Percentiles rank a stretch among this genome's conserved stretches.
Conservation (phyloP, 192 early-diverging fungal species). For the Coemansia sp. region DNA sequence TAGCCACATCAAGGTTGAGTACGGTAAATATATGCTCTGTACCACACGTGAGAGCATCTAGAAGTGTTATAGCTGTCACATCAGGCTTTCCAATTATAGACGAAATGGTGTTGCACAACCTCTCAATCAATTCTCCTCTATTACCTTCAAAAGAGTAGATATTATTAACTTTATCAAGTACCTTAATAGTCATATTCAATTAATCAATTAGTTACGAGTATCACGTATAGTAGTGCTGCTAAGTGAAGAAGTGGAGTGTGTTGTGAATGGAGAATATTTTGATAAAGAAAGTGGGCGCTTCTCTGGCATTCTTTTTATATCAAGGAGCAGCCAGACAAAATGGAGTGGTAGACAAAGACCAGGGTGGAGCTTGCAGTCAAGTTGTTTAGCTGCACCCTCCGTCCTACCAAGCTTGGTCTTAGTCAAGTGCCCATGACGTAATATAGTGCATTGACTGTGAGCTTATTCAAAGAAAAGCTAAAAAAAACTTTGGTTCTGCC, state of each 20-base stretch:
- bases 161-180: too few species aligned
- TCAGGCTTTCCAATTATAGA: too few species aligned
- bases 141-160: too few species aligned
- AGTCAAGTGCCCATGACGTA: not conserved
- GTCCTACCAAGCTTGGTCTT: too few species aligned
- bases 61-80: too few species aligned
- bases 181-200: too few species aligned
- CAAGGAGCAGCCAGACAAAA: not conserved
- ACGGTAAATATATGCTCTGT: too few species aligned
- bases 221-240: not conserved
- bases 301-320: not conserved
- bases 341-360: too few species aligned
- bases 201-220: not conserved
- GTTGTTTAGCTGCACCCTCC: not conserved
- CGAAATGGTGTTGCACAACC: too few species aligned
- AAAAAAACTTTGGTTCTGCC: not conserved
- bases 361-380: not conserved
- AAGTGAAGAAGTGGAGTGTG: not conserved
- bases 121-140: too few species aligned
- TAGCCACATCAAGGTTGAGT: too few species aligned
- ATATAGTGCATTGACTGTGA: not conserved
- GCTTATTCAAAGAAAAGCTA: not conserved
- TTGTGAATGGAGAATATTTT: not conserved
- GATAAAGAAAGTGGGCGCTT: not conserved
- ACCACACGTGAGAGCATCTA: too few species aligned